A percentile compares a stretch with the other conserved stretches of the same genome.
These are phyloP conservation scores for Arachis monticola DNA, from an alignment of 331 rosid species.

Conservation along the genomic window DNA sequence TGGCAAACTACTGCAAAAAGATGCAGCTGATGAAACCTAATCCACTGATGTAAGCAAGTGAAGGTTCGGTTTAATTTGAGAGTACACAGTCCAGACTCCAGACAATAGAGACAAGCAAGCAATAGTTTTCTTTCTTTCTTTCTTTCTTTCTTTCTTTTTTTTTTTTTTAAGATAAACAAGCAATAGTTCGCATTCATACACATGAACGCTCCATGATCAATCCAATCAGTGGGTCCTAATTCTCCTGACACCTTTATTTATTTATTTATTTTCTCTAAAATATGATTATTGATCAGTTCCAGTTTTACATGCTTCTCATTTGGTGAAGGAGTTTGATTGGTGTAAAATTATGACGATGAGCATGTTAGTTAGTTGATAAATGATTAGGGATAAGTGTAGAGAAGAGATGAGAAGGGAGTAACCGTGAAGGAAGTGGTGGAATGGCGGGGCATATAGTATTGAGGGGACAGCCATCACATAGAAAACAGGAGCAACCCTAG, in stretches of 20 bases:
- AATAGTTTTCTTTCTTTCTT: neutral
- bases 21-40: neutral
- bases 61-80: neutral
- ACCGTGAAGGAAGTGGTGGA: conserved; percentile 29
- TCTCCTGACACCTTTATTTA: conserved; percentile 32
- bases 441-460: neutral
- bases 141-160: too few species aligned
- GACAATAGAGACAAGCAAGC: neutral
- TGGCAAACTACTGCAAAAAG: neutral
- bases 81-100: neutral
- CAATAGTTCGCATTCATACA: neutral
- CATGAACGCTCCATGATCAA: conserved; percentile 13
- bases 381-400: conserved; percentile 33
- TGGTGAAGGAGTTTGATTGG: neutral
- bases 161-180: neutral
- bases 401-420: conserved; percentile 38
- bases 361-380: neutral
- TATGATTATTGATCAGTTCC: neutral
- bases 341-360: neutral
- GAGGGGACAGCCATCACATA: conserved; percentile 20
- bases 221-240: conserved; percentile 43
- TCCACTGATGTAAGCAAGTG: neutral
- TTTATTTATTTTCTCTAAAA: neutral
- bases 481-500: conserved; percentile 25
- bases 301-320: neutral